Base-by-base conservation (phyloP, 805 yeast species). In the Starmerella davenportii region DNA sequence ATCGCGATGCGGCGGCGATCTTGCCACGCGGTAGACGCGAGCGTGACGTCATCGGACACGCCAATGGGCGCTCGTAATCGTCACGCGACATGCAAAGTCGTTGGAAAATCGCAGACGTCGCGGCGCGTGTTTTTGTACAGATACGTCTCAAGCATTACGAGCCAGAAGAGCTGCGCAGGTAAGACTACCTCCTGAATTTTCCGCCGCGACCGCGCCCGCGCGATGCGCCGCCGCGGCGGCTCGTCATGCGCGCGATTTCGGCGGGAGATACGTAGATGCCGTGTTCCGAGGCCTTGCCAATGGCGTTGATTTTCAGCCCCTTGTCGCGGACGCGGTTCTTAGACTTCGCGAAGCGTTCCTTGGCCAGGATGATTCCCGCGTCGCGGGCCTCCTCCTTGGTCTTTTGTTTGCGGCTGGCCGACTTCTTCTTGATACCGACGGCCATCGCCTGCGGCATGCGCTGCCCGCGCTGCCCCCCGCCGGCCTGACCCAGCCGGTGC, bases 371-470 rank as follows among this genome's bases (percentile, higher is more conserved):
- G 39, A 87, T 79, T 13, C 96, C 96, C 4, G 92, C 93, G 16
- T 87, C 87, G 44, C 64, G 68, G 5, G 98, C 95, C 37, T 80
- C 84, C 37, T 66, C 62, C 54, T 80, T 93, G 49, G 69, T 69
- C 19, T 60, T 54, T 16, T 72, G 33, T 27, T 44, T 69, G 45
- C 72, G 69, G 17, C 60, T 55, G 27, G 67, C 58, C 34, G 75
- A 69, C 34, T 74, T 66, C 27, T 64, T 59, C 20, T 80, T 62
- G 76, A 85, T 78, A 2, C 94, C 94, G 52, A 79, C 79, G 40
- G 95, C 68, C 64, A 82, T 72, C 16, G 69, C 56, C 84, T 90
- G 85, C 17, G 96, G 94, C 72, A 82, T 80, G 37, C 74, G 79
- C 47, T 79, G 90, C 27, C 76, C 56, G 38, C 61, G 69, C 17